phyloP scores from a whole-genome alignment of 1,284 basidiomycete species.

The Microbotryomycetes sp. region DNA sequence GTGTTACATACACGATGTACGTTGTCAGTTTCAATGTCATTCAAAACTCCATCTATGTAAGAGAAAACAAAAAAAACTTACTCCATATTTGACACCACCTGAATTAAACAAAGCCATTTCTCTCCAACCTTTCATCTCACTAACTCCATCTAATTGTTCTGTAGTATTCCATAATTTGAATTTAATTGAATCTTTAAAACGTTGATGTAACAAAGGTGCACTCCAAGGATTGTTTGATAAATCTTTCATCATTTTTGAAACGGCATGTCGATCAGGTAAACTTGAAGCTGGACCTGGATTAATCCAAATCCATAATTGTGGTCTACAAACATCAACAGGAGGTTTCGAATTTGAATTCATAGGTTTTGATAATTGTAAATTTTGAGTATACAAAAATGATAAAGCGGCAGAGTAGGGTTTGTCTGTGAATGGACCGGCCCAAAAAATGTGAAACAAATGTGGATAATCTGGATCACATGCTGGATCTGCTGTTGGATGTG shows the following conservation, averaged over 20 bases:
- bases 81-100: constrained; percentile 57
- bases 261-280: constrained; percentile 63
- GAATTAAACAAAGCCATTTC: constrained; percentile 63
- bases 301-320: constrained; percentile 83
- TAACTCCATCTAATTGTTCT: constrained; percentile 72
- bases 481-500: constrained; percentile 40
- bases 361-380: constrained; percentile 55
- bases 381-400: constrained; percentile 74
- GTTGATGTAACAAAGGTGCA: constrained; percentile 69
- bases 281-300: constrained; percentile 62
- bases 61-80: too few species aligned
- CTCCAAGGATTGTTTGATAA: constrained; percentile 74
- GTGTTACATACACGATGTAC: not conserved
- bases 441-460: constrained; percentile 76
- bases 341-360: constrained; percentile 35
- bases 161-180: constrained; percentile 89
- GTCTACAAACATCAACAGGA: constrained; percentile 51
- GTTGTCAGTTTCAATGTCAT: not conserved
- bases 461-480: constrained; percentile 64
- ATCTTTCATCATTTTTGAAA: constrained; percentile 59
- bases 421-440: constrained; percentile 75
- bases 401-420: constrained; percentile 72
- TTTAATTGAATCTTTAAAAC: constrained; percentile 70
- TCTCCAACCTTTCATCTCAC: constrained; percentile 74
- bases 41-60: not conserved